A percentile compares a stretch with the other conserved stretches of the same genome.
phyloP scores from a whole-genome alignment of 352 stramenopile genomes.

The Blastocystis sp. region DNA sequence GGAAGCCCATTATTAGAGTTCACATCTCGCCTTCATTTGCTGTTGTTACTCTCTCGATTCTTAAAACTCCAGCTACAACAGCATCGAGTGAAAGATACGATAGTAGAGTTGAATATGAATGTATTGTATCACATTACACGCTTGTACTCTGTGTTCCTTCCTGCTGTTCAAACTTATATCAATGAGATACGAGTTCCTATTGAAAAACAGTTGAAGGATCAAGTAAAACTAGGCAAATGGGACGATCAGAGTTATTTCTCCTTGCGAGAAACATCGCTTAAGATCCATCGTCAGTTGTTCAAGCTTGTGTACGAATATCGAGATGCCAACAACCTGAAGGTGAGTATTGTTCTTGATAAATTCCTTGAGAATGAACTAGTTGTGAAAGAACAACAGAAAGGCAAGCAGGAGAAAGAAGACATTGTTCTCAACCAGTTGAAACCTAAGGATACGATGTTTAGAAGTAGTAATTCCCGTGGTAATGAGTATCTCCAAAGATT shows the following conservation, averaged over 20 bases:
- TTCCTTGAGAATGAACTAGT: conserved; percentile 72
- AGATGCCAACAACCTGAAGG: conserved; percentile 55
- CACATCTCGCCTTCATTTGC: conserved; percentile 76
- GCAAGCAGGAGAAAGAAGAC: conserved; percentile 67
- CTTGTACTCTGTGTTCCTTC: conserved; percentile 84
- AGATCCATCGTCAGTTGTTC: conserved; percentile 79
- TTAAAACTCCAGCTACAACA: neutral
- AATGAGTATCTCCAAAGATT: neutral
- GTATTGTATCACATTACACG: conserved; percentile 66
- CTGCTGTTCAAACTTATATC: conserved; percentile 71
- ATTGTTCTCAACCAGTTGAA: neutral
- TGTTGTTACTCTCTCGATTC: conserved; percentile 68
- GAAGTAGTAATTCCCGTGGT: neutral
- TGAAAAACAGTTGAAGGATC: conserved; percentile 90
- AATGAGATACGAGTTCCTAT: conserved; percentile 81
- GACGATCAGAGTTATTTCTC: conserved; percentile 99
- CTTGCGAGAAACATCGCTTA: conserved; percentile 88
- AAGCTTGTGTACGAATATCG: conserved; percentile 57
- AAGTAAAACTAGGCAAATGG: conserved; percentile 94
- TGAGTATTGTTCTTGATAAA: conserved; percentile 51
- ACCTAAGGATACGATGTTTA: neutral
- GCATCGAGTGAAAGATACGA: neutral
- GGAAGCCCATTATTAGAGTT: conserved; percentile 81
- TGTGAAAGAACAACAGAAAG: conserved; percentile 75
- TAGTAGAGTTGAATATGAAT: conserved; percentile 60